phyloP scores from a whole-genome alignment of 169 alveolate species.

The Miamiensis avidus region DNA sequence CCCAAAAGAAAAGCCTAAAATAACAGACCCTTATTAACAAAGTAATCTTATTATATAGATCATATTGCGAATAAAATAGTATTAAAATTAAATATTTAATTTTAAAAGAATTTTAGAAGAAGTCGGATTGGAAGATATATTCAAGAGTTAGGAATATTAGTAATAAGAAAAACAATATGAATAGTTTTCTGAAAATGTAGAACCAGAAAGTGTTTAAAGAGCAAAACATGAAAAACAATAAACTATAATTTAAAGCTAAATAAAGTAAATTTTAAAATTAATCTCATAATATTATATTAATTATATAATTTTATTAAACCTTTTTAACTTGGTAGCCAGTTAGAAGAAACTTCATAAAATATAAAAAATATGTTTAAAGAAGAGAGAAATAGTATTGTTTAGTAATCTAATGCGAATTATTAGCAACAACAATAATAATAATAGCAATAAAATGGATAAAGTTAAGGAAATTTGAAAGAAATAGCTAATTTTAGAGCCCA shows the following conservation, averaged over 20 bases:
- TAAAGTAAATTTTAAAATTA: constrained; percentile 12
- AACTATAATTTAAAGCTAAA: constrained; percentile 11
- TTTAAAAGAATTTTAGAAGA: constrained; percentile 63
- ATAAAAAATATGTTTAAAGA: no score
- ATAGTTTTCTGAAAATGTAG: constrained; percentile 24
- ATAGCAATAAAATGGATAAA: no score
- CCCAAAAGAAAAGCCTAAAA: constrained; percentile 66
- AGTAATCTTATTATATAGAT: constrained; percentile 23
- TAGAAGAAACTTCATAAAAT: no score
- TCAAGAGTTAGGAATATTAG: constrained; percentile 47
- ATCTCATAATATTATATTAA: constrained; percentile 3
- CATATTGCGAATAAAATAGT: not conserved
- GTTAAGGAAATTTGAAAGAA: not conserved
- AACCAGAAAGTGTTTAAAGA: constrained; percentile 20
- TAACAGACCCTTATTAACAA: constrained; percentile 51
- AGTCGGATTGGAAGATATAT: constrained; percentile 67
- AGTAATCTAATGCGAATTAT: not conserved
- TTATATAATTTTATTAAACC: no score
- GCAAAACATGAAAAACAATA: constrained; percentile 16
- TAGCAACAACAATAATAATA: not conserved
- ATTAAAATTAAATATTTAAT: not conserved
- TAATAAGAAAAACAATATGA: constrained; percentile 56
- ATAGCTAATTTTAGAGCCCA: constrained; percentile 46
- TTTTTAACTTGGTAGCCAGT: no score
- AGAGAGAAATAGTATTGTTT: no score